Evolutionary conservation across 768 basidiomycete species (phyloP).

Genomic region (Amanita thiersii): DNA sequence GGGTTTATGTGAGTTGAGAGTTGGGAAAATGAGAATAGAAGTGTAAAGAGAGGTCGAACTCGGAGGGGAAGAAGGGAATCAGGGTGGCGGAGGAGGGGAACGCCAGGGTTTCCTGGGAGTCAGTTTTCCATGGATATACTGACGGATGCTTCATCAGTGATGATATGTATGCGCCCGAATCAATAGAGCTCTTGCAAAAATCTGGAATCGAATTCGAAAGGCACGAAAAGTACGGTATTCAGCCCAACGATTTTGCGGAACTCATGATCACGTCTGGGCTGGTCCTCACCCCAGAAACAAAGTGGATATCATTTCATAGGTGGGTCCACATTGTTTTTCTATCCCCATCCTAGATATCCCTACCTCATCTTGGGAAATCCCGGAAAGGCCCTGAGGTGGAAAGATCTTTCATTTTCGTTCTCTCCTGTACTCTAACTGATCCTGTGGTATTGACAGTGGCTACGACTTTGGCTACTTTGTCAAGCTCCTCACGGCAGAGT

Average conservation of each 20-base stretch:
- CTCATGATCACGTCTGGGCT: conserved; percentile 94
- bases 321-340: conserved; percentile 32
- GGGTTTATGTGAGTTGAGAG: not conserved
- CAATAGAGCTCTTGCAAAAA: conserved; percentile 89
- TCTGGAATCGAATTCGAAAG: conserved; percentile 94
- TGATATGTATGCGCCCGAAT: conserved; percentile 99
- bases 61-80: too few species aligned
- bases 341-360: too few species aligned
- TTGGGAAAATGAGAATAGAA: too few species aligned
- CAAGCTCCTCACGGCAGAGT: conserved; percentile 81
- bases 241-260: conserved; percentile 93
- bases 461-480: conserved; percentile 99
- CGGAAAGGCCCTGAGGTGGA: too few species aligned
- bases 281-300: conserved; percentile 81
- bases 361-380: too few species aligned
- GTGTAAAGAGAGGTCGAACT: too few species aligned
- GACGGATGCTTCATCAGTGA: conserved; percentile 46
- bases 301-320: conserved; percentile 99
- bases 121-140: too few species aligned
- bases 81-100: too few species aligned
- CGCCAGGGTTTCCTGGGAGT: too few species aligned
- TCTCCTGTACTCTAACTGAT: conserved; percentile 3
- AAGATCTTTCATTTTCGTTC: not conserved
- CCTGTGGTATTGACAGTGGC: conserved; percentile 45
- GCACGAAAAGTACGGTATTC: conserved; percentile 87